Conservation (phyloP, 78 protist genomes). For the Cavenderia fasciculata region DNA sequence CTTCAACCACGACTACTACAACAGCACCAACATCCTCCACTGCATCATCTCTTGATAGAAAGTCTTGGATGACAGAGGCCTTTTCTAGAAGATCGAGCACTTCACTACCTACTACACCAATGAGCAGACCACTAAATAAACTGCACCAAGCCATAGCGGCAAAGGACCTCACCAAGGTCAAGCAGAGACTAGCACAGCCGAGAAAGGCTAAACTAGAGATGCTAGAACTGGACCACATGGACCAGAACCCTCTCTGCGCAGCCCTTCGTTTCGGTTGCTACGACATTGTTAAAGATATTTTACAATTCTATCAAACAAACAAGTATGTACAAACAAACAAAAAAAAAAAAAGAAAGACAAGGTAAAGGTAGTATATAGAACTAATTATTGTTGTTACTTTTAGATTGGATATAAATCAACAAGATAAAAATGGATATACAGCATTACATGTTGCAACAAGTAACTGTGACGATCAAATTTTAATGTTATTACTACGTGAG, state of each 20-base stretch:
- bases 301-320: slow-evolving; percentile 25
- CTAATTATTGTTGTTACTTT: too few relatives aligned
- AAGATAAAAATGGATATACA: slow-evolving; percentile 77
- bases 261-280: slow-evolving; percentile 39
- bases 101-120: slow-evolving; percentile 41
- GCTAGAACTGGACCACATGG: slow-evolving; percentile 34
- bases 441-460: slow-evolving; percentile 75
- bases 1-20: neutral
- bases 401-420: slow-evolving; percentile 66
- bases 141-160: slow-evolving; percentile 34
- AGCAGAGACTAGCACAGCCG: slow-evolving; percentile 11
- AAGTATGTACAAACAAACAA: too few relatives aligned
- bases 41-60: slow-evolving; percentile 33
- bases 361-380: too few relatives aligned
- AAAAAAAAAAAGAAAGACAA: too few relatives aligned
- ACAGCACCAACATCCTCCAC: neutral
- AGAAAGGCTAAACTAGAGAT: slow-evolving; percentile 43
- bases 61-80: slow-evolving; percentile 35
- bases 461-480: slow-evolving; percentile 27
- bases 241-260: slow-evolving; percentile 64
- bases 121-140: slow-evolving; percentile 36
- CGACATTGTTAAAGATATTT: slow-evolving; percentile 62
- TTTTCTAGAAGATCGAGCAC: slow-evolving; percentile 49
- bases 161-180: slow-evolving; percentile 21
- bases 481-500: slow-evolving; percentile 12